Evolutionary conservation across 495 filamentous ascomycete genomes (phyloP).

Genomic region (Xylaria palmicola): DNA sequence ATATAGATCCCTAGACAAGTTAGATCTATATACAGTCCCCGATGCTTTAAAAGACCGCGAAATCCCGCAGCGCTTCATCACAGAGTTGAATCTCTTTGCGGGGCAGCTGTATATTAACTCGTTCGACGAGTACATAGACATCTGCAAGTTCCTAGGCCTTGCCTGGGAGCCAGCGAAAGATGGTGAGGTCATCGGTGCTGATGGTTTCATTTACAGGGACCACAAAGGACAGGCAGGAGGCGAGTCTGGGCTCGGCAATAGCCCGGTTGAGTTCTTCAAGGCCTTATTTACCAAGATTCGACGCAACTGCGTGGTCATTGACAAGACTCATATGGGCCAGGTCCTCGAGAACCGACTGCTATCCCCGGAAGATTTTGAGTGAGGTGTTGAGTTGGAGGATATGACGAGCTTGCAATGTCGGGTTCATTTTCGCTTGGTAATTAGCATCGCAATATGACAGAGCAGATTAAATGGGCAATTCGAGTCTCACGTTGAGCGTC

Average conservation of each 20-base stretch:
- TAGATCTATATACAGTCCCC: constrained; percentile 43
- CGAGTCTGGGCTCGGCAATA: constrained; percentile 40
- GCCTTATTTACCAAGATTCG: constrained; percentile 51
- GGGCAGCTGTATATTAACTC: constrained; percentile 64
- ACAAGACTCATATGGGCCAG: constrained; percentile 56
- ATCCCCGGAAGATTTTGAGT: constrained; percentile 41
- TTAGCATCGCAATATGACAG: background rate
- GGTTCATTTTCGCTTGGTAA: background rate
- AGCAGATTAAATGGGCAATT: background rate
- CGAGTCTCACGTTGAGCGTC: background rate
- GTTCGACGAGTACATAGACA: constrained; percentile 51
- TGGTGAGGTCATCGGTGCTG: constrained; percentile 39
- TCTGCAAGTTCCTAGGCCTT: constrained; percentile 57
- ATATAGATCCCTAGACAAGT: constrained; percentile 45
- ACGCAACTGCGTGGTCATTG: constrained; percentile 48
- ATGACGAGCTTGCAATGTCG: background rate
- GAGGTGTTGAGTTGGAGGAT: background rate
- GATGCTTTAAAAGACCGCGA: background rate
- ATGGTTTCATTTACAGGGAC: constrained; percentile 42
- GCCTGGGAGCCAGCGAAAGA: constrained; percentile 28
- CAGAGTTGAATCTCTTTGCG: constrained; percentile 64
- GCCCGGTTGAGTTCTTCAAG: constrained; percentile 55
- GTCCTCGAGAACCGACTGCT: constrained; percentile 38
- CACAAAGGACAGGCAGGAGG: constrained; percentile 26
- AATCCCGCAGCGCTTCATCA: constrained; percentile 27